Evolutionary conservation across 2,329 filamentous ascomycete genomes (phyloP).

Genomic region (Aspergillus ochraceoroseus): DNA sequence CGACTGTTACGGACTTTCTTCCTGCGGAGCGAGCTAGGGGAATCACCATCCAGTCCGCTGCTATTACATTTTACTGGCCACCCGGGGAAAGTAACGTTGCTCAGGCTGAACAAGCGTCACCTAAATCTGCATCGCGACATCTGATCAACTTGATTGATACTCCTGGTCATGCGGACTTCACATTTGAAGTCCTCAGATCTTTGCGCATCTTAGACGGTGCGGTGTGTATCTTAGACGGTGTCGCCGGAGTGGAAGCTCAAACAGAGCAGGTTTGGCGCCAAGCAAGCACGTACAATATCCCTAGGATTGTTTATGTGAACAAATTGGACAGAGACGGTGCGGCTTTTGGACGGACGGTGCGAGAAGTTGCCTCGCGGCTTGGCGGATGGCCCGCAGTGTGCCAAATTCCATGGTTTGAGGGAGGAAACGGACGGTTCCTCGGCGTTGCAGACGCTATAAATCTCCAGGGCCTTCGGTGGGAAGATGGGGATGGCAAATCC

Average conservation of each 20-base stretch:
- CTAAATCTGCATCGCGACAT: constrained; percentile 54
- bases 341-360: constrained; percentile 75
- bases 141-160: constrained; percentile 93
- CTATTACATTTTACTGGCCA: constrained; percentile 93
- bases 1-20: constrained; percentile 94
- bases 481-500: constrained; percentile 60
- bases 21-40: constrained; percentile 86
- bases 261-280: constrained; percentile 96
- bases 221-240: constrained; percentile 87
- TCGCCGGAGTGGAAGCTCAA: constrained; percentile 92
- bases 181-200: constrained; percentile 90
- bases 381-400: constrained; percentile 84
- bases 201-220: constrained; percentile 82
- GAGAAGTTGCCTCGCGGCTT: constrained; percentile 75
- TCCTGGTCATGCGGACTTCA: constrained; percentile 93
- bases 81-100: constrained; percentile 37
- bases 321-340: constrained; percentile 81
- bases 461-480: constrained; percentile 70
- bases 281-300: constrained; percentile 78
- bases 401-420: constrained; percentile 90
- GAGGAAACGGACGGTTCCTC: constrained; percentile 65
- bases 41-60: constrained; percentile 96
- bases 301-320: constrained; percentile 75
- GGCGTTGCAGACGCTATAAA: constrained; percentile 82
- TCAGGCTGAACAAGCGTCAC: constrained; percentile 29